Base-by-base conservation (phyloP, 1,139 yeast genomes). In the Geotrichum europaeum region DNA sequence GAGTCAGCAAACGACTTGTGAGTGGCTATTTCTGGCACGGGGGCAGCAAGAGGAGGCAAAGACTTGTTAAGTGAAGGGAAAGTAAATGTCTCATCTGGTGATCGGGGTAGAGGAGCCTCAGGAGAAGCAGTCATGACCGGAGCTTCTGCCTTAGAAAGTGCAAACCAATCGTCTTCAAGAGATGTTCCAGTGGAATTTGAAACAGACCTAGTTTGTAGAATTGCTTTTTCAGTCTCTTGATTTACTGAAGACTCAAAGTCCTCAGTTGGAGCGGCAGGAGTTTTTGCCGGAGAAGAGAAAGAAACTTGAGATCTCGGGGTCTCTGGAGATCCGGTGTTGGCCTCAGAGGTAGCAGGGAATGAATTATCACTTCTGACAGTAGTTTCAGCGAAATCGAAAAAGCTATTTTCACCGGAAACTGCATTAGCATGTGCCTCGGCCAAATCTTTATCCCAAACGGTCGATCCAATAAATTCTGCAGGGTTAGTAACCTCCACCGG, bases 101-200 rank as follows among this genome's bases (percentile, higher is more conserved):
- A 57, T 24, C 56, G n/a, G 13, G 60, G 56, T 32, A 43, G 6
- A 22, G 56, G 60, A 1, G 53, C 52, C 13, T 34, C 54, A n/a
- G 50, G 32, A 9, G 49, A 50, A 13, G 34, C 25, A 7, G 56
- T 5, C 3, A 47, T 18, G 10, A 18, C 40, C 24, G 50, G n/a
- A 24, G 47, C 40, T 13, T 36, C 58, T 13, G 53, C 15, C 34
- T 20, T 49, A 4, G 58, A 32, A 24, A 49, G 53, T 6, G 59
- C 49, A 52, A 52, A 52, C 59, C 59, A 57, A 36, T 47, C 56
- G 18, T 52, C 52, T 40, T 57, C 59, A 34, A 57, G 36, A 13
- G 59, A 47, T 24, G 50, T 30, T 9, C 52, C 59, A 24, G 49
- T 51, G 2, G 49, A 15, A 49, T 30, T 50, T 13, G 56, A 53